A percentile compares a stretch with the other conserved stretches of the same genome.
Evolutionary conservation across 345 rosid genomes (phyloP).

Genomic region (Gynandropsis gynandra): DNA sequence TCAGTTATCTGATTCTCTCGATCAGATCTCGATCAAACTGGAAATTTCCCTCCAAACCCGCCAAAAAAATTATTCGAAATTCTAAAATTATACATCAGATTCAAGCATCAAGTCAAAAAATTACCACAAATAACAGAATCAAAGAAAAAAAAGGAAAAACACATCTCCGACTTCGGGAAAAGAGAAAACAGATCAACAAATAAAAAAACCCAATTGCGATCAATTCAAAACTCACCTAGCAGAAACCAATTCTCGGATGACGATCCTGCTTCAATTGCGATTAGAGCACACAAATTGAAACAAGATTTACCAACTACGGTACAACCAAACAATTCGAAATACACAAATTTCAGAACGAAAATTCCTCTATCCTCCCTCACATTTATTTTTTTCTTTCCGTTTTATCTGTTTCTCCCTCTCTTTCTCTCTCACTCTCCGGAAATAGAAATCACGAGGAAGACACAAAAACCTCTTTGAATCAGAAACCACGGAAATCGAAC

Average conservation of each 20-base stretch:
- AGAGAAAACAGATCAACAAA: constrained; percentile 11
- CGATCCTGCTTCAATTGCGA: constrained; percentile 10
- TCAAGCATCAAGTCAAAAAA: constrained; percentile 17
- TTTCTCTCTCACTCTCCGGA: constrained; percentile 1
- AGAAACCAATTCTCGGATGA: constrained; percentile 21
- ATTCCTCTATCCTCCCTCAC: constrained; percentile 15
- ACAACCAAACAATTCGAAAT: constrained; percentile 6
- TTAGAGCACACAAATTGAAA: constrained; percentile 18
- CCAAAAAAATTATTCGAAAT: constrained; percentile 10
- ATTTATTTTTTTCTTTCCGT: neutral
- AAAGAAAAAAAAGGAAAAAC: constrained; percentile 8
- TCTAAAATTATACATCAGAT: constrained; percentile 14
- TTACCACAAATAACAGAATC: constrained; percentile 6
- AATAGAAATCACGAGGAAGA: constrained; percentile 23
- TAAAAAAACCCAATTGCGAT: constrained; percentile 4
- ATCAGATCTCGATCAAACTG: constrained; percentile 38
- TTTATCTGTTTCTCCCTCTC: constrained; percentile 15
- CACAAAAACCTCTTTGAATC: constrained; percentile 37
- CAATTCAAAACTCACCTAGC: constrained; percentile 22
- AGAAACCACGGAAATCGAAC: constrained; percentile 26
- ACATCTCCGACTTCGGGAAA: neutral
- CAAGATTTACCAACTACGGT: neutral
- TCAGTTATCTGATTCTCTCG: constrained; percentile 2
- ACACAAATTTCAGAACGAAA: constrained; percentile 2
- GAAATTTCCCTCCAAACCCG: constrained; percentile 3